A percentile compares a stretch with the other conserved stretches of the same genome.
phyloP scores from a whole-genome alignment of 352 stramenopile genomes.

The Globisporangium megalacanthum region DNA sequence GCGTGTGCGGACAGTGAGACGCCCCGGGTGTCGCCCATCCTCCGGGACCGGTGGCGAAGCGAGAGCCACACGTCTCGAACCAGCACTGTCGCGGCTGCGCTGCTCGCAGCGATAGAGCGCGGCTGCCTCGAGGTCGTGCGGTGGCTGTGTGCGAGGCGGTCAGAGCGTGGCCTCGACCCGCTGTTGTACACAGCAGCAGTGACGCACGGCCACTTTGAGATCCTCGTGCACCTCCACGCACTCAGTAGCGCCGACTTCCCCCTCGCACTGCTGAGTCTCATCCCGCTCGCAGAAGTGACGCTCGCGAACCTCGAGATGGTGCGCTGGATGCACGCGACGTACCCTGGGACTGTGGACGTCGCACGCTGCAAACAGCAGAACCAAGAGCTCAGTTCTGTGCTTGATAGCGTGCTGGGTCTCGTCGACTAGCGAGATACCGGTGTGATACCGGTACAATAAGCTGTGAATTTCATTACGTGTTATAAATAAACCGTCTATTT shows the following conservation, averaged over 20 bases:
- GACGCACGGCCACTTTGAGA: slow-evolving; percentile 1
- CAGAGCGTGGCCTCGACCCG: background rate
- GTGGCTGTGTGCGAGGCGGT: background rate
- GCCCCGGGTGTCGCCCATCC: background rate
- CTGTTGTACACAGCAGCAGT: background rate
- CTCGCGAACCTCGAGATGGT: background rate
- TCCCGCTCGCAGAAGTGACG: background rate
- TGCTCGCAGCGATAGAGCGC: background rate
- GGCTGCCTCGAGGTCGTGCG: background rate
- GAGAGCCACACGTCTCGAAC: background rate
- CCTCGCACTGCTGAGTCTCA: background rate
- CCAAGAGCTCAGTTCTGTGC: background rate
- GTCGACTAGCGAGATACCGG: too few relatives aligned
- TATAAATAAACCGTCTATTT: too few relatives aligned
- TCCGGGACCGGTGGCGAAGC: background rate
- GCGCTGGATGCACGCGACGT: slow-evolving; percentile 1
- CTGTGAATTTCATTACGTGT: too few relatives aligned
- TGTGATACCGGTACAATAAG: too few relatives aligned
- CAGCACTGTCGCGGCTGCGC: background rate
- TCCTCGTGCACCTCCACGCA: background rate
- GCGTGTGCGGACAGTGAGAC: background rate
- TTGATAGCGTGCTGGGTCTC: background rate
- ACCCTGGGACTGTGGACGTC: background rate
- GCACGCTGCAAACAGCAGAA: background rate
- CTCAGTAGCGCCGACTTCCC: background rate